Conservation (phyloP, 805 yeast genomes). For the Lachancea meyersii region DNA sequence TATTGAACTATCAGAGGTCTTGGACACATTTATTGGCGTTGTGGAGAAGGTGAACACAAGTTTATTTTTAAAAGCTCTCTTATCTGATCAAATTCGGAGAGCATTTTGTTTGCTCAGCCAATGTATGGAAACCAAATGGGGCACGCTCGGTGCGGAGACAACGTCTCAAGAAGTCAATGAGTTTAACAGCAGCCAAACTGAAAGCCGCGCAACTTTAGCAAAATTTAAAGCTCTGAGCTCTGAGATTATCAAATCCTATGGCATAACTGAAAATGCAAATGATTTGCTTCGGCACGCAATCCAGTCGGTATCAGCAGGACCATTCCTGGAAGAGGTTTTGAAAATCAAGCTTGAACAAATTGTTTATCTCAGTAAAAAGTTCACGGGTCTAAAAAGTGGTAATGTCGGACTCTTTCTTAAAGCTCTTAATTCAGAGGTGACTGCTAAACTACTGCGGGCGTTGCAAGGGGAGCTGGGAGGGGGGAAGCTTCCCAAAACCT, state of each 20-base stretch:
- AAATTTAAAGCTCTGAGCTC: neutral
- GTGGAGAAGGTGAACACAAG: neutral
- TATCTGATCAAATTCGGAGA: neutral
- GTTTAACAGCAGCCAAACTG: neutral
- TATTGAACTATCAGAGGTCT: slow-evolving; percentile 45
- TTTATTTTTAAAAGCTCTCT: neutral
- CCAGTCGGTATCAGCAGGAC: neutral
- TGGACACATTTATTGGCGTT: slow-evolving; percentile 35
- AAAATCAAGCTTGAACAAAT: neutral
- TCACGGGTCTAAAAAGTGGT: neutral
- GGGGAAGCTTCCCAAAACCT: neutral
- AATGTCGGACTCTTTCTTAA: neutral
- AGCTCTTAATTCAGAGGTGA: neutral
- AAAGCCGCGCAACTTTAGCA: neutral
- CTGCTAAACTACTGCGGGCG: neutral
- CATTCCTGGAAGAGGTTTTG: neutral
- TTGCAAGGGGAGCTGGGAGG: neutral
- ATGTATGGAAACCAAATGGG: slow-evolving; percentile 27
- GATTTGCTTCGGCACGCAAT: neutral
- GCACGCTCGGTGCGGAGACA: neutral
- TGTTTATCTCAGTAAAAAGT: neutral
- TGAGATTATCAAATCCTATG: neutral
- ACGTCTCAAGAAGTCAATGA: no score
- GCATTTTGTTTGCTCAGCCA: neutral
- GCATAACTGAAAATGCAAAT: neutral